A percentile compares a stretch with the other conserved stretches of the same genome.
These are phyloP conservation scores for Astrephomene gubernaculifera DNA, from an alignment of 139 green algal species.

Conservation along the genomic window DNA sequence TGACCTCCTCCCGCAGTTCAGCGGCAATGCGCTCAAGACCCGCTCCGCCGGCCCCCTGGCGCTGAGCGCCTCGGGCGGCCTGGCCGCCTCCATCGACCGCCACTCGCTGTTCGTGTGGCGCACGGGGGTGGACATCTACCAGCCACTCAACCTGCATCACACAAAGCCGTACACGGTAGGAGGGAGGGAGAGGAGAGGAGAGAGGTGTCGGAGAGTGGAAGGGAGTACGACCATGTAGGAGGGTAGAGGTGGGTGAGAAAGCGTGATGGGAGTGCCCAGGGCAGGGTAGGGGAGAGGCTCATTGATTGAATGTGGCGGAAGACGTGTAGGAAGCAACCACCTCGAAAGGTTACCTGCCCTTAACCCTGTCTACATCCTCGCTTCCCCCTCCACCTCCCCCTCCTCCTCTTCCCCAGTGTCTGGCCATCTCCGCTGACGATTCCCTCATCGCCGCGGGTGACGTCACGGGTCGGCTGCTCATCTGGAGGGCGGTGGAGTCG, in stretches of 20 bases:
- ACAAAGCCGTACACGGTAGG: conserved; percentile 78
- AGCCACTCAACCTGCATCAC: conserved; percentile 74
- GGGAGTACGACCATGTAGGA: too few species aligned
- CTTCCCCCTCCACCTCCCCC: background rate
- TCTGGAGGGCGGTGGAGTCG: conserved; percentile 74
- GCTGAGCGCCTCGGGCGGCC: conserved; percentile 47
- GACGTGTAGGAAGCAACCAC: too few species aligned
- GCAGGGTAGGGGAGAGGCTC: too few species aligned
- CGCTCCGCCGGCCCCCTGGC: conserved; percentile 46
- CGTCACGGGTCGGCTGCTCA: conserved; percentile 78
- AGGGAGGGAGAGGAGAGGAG: background rate
- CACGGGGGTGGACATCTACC: conserved; percentile 36
- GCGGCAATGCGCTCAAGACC: conserved; percentile 52
- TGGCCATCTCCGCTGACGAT: conserved; percentile 70
- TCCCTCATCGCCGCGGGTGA: conserved; percentile 82
- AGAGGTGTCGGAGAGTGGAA: too few species aligned
- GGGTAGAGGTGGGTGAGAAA: too few species aligned
- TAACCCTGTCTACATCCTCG: too few species aligned
- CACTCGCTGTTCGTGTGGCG: conserved; percentile 77
- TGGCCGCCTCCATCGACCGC: conserved; percentile 69
- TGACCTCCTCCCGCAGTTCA: conserved; percentile 12
- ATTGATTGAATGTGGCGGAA: too few species aligned
- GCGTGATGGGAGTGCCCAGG: too few species aligned
- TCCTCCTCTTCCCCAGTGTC: conserved; percentile 62
- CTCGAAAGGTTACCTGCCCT: too few species aligned